Evolutionary conservation across 2,329 filamentous ascomycete genomes (phyloP).

Genomic region (Arthrobotrys sinensis): DNA sequence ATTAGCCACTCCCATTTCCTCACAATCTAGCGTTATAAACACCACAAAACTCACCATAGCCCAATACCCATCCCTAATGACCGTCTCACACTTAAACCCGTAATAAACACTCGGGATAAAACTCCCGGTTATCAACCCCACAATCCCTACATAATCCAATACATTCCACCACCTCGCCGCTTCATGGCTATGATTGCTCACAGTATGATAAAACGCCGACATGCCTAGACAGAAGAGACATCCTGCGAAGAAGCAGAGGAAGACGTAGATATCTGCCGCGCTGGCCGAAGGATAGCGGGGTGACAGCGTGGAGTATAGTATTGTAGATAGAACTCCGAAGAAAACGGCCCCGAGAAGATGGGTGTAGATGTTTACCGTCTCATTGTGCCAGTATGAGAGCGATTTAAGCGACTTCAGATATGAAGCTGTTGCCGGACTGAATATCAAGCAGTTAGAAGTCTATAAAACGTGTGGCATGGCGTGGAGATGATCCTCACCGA

Average conservation of each 20-base stretch:
- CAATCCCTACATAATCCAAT: constrained; percentile 94
- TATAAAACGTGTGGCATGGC: constrained; percentile 74
- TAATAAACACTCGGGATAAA: constrained; percentile 92
- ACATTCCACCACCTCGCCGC: constrained; percentile 91
- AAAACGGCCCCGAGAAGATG: constrained; percentile 79
- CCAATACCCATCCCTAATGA: constrained; percentile 80
- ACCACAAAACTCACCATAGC: constrained; percentile 74
- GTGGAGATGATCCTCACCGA: constrained; percentile 66
- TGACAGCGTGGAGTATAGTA: constrained; percentile 74
- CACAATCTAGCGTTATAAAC: neutral
- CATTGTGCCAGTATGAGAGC: constrained; percentile 66
- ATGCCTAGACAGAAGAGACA: constrained; percentile 81
- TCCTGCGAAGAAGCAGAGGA: constrained; percentile 84
- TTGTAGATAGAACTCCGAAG: constrained; percentile 66
- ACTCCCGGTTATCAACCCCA: constrained; percentile 89
- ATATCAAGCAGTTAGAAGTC: constrained; percentile 68
- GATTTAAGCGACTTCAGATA: constrained; percentile 51
- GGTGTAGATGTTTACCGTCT: constrained; percentile 80
- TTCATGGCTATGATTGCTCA: constrained; percentile 84
- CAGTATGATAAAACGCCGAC: constrained; percentile 87
- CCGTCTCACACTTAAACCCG: constrained; percentile 81
- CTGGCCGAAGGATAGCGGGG: constrained; percentile 78
- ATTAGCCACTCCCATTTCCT: constrained; percentile 7
- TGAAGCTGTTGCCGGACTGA: constrained; percentile 74
- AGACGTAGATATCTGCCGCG: constrained; percentile 77